Conservation (phyloP, 2,329 filamentous ascomycete genomes). For the Neonectria magnoliae region DNA sequence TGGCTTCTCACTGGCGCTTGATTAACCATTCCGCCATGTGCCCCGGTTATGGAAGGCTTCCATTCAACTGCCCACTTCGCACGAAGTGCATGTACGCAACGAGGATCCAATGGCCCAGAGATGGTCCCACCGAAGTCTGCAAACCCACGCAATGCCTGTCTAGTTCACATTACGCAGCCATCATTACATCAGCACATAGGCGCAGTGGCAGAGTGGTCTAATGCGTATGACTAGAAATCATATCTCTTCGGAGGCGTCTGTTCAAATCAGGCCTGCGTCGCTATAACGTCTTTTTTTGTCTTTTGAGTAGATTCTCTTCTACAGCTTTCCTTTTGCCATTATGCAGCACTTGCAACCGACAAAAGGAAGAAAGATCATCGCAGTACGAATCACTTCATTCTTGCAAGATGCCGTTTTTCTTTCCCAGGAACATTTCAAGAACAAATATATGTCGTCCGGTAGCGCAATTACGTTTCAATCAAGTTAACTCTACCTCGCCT, state of each 20-base stretch:
- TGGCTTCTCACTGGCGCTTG: too few relatives aligned
- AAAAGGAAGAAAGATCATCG: too few relatives aligned
- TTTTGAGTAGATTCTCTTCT: not conserved
- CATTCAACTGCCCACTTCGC: not conserved
- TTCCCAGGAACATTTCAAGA: too few relatives aligned
- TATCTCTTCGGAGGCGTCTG: constrained; percentile 24
- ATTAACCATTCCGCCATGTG: not conserved
- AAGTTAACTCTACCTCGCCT: too few relatives aligned
- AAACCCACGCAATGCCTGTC: not conserved
- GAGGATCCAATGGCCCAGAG: not conserved
- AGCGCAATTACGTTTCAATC: too few relatives aligned
- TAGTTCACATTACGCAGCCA: not conserved
- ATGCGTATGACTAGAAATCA: constrained; percentile 26
- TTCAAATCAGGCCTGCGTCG: constrained; percentile 23
- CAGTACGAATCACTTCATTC: too few relatives aligned
- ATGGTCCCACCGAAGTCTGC: not conserved
- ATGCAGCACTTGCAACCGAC: not conserved
- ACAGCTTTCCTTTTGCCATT: not conserved
- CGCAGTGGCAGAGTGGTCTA: constrained; percentile 23
- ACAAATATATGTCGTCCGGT: too few relatives aligned
- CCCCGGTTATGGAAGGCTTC: not conserved
- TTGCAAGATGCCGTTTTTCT: too few relatives aligned
- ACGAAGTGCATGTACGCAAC: too few relatives aligned
- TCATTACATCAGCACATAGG: not conserved
- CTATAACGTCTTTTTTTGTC: not conserved